phyloP scores from a whole-genome alignment of 148 eudicot species.

The Polygonum aviculare region DNA sequence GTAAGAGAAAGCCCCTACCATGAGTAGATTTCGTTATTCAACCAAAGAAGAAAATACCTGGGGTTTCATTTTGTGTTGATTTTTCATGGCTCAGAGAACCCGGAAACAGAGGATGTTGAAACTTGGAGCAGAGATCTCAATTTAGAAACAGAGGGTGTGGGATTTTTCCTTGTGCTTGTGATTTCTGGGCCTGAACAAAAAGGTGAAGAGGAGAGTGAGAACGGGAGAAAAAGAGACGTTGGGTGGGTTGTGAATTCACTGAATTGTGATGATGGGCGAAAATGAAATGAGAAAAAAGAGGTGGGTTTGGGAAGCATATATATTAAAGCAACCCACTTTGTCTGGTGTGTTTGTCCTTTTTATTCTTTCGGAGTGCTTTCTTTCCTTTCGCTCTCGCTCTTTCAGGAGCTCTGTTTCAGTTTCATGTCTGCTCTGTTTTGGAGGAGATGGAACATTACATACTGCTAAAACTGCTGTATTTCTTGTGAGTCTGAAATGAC shows the following conservation, averaged over 20 bases:
- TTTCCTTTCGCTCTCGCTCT: not conserved
- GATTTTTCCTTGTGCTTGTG: not conserved
- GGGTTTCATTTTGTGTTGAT: not conserved
- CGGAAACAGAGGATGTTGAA: not conserved
- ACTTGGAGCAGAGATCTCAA: not conserved
- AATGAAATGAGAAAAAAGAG: not conserved
- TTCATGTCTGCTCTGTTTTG: not conserved
- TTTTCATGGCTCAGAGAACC: slow-evolving; percentile 2
- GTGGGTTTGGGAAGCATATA: not conserved
- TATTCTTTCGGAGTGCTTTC: not conserved
- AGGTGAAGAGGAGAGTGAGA: not conserved
- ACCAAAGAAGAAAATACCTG: not conserved
- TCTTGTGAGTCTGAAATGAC: not conserved
- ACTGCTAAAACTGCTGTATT: too few relatives aligned
- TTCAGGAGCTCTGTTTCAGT: not conserved
- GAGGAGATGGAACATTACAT: not conserved
- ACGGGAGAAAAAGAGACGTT: not conserved
- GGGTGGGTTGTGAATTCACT: too few relatives aligned
- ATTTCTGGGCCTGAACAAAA: not conserved
- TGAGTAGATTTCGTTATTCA: not conserved
- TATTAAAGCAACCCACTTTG: not conserved
- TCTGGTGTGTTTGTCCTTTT: not conserved
- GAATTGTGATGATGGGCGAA: not conserved
- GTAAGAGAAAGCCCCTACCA: not conserved
- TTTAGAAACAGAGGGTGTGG: not conserved